Conservation (phyloP, 176 grass and related monocot species). For the Oryza longistaminata region DNA sequence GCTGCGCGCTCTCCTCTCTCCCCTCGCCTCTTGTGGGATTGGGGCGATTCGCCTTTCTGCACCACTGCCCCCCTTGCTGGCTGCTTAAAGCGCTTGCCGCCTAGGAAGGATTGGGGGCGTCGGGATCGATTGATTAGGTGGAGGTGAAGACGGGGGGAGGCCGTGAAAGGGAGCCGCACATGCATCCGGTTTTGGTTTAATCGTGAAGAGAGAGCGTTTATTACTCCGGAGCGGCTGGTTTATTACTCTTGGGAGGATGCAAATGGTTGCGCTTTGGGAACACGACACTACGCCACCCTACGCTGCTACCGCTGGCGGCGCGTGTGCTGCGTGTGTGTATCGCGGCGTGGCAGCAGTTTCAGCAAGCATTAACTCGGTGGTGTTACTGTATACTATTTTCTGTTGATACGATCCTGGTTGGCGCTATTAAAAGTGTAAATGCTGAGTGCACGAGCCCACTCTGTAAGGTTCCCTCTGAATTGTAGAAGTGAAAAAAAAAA, state of each 20-base stretch:
- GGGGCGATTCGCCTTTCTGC: background rate
- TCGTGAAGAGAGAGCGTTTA: background rate
- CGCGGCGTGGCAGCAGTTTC: background rate
- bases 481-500: too few relatives aligned
- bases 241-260: background rate
- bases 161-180: conserved; percentile 40
- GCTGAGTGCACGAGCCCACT: too few relatives aligned
- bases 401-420: background rate
- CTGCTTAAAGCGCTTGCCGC: conserved; percentile 29
- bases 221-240: conserved; percentile 16
- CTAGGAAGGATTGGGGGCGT: background rate
- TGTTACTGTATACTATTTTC: background rate
- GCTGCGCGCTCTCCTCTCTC: background rate
- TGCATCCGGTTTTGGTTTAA: background rate
- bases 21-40: background rate
- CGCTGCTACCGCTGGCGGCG: background rate
- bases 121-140: conserved; percentile 29
- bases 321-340: background rate
- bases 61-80: background rate
- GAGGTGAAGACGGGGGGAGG: conserved; percentile 11
- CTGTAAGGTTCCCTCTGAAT: too few relatives aligned
- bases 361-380: background rate
- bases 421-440: background rate
- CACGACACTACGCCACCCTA: background rate
- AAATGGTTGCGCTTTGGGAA: background rate